Base-by-base conservation (phyloP, 768 basidiomycete species). In the Botryobasidium botryosum region DNA sequence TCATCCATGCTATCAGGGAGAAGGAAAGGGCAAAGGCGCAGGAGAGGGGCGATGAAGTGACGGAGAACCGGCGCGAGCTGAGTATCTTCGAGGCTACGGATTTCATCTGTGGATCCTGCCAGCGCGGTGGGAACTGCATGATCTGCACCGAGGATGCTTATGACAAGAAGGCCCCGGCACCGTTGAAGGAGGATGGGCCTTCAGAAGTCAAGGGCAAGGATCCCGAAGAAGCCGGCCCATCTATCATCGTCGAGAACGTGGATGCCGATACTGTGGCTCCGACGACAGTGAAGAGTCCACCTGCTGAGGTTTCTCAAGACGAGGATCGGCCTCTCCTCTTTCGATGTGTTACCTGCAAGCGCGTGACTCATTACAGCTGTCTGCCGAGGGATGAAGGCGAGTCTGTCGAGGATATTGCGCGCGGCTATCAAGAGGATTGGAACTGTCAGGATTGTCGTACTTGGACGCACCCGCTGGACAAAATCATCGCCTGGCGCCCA, bases 401-500 rank as follows among this genome's bases (percentile, higher is more conserved):
- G 4, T 47, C 43, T 40, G 51, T 46, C 15, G 54, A 50, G n/a
- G 67, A 72, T 0, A 63, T 78, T n/a, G 82, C 77, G 4, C 53
- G 56, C 17, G 62, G 75, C 51, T 87, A 84, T 57, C 79, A 81
- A 50, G 45, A 55, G 1, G 59, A 52, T 24, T 86, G 80, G 83
- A 64, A 71, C 13, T 92, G 90, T 55, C 67, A 68, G 4, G 82
- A 90, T 53, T 92, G 90, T 55, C 58, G 65, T 18, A 84, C 79
- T 10, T 91, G 69, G 56, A 65, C 64, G 12, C 79, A 77, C 56
- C 58, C 63, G 6, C 60, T 87, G 10, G 86, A 91, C 58, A 80
- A 80, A 61, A 84, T 96, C 51, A 66, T 94, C 33, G 91, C 88
- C 2, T 94, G 91, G 91, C 70, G 88, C 24, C 80, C 85, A 4